These are phyloP conservation scores for Schizonepeta tenuifolia DNA, from an alignment of 257 asterid genomes.

Conservation along the genomic window DNA sequence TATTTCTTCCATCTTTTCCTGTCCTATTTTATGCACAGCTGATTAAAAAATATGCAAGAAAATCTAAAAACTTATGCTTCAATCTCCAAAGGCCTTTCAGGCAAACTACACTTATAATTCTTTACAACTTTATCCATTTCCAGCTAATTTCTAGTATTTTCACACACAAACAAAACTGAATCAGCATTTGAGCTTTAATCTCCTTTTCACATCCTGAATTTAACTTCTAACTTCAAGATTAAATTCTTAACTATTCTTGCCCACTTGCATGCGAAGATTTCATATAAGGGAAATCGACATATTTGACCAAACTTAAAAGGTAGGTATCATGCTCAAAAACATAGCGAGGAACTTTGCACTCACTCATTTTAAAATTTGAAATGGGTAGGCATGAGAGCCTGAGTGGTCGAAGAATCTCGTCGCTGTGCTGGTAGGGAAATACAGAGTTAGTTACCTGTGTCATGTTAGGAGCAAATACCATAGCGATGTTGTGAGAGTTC, in stretches of 20 bases:
- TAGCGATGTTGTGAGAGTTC: constrained; percentile 88
- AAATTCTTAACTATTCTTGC: background rate
- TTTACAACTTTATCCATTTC: no score
- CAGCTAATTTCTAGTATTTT: no score
- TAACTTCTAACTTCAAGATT: no score
- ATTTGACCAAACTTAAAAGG: background rate
- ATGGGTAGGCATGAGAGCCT: background rate
- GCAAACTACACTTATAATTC: no score
- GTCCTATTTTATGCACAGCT: constrained; percentile 17
- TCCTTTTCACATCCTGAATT: no score
- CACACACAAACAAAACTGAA: no score
- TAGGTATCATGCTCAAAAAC: background rate
- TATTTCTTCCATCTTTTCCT: background rate
- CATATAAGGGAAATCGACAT: background rate
- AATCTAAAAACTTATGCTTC: constrained; percentile 25
- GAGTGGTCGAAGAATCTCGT: background rate
- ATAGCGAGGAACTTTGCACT: background rate
- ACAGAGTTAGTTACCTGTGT: constrained; percentile 61
- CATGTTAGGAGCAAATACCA: constrained; percentile 99
- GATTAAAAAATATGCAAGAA: constrained; percentile 9
- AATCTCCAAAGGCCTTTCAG: constrained; percentile 5
- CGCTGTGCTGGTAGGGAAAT: background rate
- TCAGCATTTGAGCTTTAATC: no score
- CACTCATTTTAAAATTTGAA: background rate
- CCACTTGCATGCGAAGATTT: background rate